A percentile compares a stretch with the other conserved stretches of the same genome.
Conservation (phyloP, 805 yeast genomes). For the Ogataea neopini region DNA sequence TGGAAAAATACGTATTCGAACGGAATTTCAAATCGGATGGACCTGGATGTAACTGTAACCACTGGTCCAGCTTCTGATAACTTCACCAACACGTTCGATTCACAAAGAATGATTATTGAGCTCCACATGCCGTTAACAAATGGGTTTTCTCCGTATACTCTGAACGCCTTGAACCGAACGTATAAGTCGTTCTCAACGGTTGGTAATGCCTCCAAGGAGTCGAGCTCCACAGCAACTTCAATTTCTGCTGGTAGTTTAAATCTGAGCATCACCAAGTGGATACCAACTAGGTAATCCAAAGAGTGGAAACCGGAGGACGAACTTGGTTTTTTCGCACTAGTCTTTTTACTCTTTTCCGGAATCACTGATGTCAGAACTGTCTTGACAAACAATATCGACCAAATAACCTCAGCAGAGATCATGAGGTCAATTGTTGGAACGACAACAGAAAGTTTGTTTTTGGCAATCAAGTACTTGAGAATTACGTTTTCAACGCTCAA, state of each 20-base stretch:
- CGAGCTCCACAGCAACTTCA: conserved; percentile 32
- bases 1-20: conserved; percentile 74
- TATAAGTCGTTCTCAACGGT: conserved; percentile 13
- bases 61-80: conserved; percentile 11
- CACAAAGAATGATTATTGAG: conserved; percentile 24
- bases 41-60: conserved; percentile 21
- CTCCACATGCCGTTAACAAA: conserved; percentile 31
- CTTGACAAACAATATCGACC: conserved; percentile 33
- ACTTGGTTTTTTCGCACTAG: not conserved
- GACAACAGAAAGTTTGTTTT: conserved; percentile 20
- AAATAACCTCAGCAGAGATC: conserved; percentile 33
- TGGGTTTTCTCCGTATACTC: conserved; percentile 33
- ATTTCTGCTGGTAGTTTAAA: conserved; percentile 31
- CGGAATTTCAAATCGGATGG: conserved; percentile 53
- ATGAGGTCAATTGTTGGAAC: conserved; percentile 31
- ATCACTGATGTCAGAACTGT: conserved; percentile 16
- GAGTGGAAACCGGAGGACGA: too few species aligned
- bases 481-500: conserved; percentile 15
- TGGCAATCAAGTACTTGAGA: conserved; percentile 16
- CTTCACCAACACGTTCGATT: conserved; percentile 18
- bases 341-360: conserved; percentile 9
- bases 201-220: conserved; percentile 29
- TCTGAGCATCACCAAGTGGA: conserved; percentile 28
- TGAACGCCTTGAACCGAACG: conserved; percentile 26
- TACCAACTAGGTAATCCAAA: conserved; percentile 20